These are phyloP conservation scores for Saccharomycopsis sp. DNA, from an alignment of 805 yeast genomes.

Conservation along the genomic window DNA sequence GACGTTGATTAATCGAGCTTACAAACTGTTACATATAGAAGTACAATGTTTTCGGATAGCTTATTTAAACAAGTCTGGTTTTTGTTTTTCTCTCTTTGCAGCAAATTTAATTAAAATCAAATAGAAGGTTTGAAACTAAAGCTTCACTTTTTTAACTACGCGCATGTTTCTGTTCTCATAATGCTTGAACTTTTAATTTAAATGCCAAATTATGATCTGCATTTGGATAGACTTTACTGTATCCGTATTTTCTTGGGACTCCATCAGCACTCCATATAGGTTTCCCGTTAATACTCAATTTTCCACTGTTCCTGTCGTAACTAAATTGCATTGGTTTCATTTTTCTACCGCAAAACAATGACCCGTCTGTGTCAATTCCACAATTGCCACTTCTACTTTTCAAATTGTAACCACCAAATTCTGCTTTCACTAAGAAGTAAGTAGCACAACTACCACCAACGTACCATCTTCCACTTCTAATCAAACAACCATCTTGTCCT, in stretches of 20 bases:
- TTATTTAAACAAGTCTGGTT: background rate
- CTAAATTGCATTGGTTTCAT: conserved; percentile 50
- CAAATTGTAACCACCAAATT: conserved; percentile 67
- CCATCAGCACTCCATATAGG: conserved; percentile 50
- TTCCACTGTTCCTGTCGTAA: conserved; percentile 37
- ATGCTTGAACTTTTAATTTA: conserved; percentile 29
- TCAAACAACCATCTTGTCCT: conserved; percentile 65
- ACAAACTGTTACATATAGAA: background rate
- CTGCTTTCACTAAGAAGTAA: conserved; percentile 48
- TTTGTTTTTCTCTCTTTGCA: background rate
- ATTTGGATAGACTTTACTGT: conserved; percentile 43
- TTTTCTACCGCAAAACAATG: conserved; percentile 30
- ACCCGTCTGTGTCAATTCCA: conserved; percentile 34
- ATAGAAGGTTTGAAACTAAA: no score
- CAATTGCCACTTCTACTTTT: conserved; percentile 72
- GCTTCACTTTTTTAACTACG: no score
- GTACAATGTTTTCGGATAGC: background rate
- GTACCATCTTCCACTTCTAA: conserved; percentile 83
- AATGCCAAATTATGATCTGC: conserved; percentile 29
- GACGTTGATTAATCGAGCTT: conserved; percentile 33
- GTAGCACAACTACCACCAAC: conserved; percentile 78
- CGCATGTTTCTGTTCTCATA: background rate
- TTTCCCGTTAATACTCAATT: conserved; percentile 55
- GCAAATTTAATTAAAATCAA: no score
- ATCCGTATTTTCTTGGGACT: conserved; percentile 38